Conservation (phyloP, 23 red algal genomes). For the Agarophyton chilense region DNA sequence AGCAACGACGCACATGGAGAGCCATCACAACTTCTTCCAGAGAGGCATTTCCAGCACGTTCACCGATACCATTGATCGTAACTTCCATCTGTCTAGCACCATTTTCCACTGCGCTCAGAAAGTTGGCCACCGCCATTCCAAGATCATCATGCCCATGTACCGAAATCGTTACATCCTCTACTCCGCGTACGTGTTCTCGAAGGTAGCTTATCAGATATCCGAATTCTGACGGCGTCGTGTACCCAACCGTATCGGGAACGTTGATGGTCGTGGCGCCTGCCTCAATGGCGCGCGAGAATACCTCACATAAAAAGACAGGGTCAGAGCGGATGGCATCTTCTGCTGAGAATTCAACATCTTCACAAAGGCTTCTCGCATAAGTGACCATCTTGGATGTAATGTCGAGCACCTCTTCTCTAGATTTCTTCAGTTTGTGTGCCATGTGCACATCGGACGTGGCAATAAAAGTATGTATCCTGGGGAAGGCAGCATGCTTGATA, state of each 20-base stretch:
- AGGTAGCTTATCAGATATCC: slow-evolving; percentile 76
- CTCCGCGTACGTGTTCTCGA: slow-evolving; percentile 72
- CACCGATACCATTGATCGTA: slow-evolving; percentile 99
- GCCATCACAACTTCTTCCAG: slow-evolving; percentile 99
- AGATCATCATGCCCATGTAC: slow-evolving; percentile 99
- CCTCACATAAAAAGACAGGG: slow-evolving; percentile 90
- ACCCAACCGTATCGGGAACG: slow-evolving; percentile 97
- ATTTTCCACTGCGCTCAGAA: slow-evolving; percentile 86
- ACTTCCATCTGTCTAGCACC: slow-evolving; percentile 96
- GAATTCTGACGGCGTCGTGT: slow-evolving; percentile 91
- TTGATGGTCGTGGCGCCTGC: slow-evolving; percentile 99
- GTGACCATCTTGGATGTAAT: slow-evolving; percentile 86
- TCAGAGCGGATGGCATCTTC: slow-evolving; percentile 98
- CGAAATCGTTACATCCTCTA: slow-evolving; percentile 90
- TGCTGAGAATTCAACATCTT: slow-evolving; percentile 99
- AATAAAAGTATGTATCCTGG: slow-evolving; percentile 99
- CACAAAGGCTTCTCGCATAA: slow-evolving; percentile 93
- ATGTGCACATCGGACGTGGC: slow-evolving; percentile 98
- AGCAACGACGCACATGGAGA: slow-evolving; percentile 86
- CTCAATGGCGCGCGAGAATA: slow-evolving; percentile 83
- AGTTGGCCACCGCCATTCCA: slow-evolving; percentile 98
- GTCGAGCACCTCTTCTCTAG: slow-evolving; percentile 86
- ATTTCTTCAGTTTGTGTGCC: slow-evolving; percentile 97
- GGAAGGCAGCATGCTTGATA: slow-evolving; percentile 94
- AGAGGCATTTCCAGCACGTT: slow-evolving; percentile 96